Evolutionary conservation across 2,329 filamentous ascomycete species (phyloP).

Genomic region (Fusarium tupiense): DNA sequence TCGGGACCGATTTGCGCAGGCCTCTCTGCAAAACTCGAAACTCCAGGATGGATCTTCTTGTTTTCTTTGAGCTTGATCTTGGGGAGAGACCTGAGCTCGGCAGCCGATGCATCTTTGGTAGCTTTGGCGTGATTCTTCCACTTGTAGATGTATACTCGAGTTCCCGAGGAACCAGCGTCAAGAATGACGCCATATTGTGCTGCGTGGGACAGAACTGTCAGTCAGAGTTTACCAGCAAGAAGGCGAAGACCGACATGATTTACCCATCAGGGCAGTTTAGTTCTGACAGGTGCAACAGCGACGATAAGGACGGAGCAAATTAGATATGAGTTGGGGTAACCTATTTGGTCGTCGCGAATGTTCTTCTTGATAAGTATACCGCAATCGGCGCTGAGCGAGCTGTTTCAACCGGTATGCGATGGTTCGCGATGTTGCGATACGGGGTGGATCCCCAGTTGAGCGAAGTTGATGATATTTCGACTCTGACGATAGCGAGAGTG

Average conservation of each 20-base stretch:
- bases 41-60: conserved; percentile 92
- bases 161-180: conserved; percentile 97
- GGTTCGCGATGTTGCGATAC: conserved; percentile 22
- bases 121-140: conserved; percentile 84
- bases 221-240: conserved; percentile 12
- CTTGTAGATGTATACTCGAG: conserved; percentile 91
- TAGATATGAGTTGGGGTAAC: background rate
- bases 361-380: background rate
- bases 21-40: conserved; percentile 87
- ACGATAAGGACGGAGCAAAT: background rate
- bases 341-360: background rate
- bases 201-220: conserved; percentile 43
- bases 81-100: conserved; percentile 72
- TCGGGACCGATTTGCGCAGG: conserved; percentile 81
- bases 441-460: conserved; percentile 14
- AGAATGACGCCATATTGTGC: conserved; percentile 91
- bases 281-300: background rate
- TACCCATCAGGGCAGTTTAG: conserved; percentile 45
- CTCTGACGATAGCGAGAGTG: conserved; percentile 5
- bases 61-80: conserved; percentile 85
- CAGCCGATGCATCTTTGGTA: conserved; percentile 57
- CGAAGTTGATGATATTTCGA: conserved; percentile 8
- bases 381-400: background rate
- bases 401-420: conserved; percentile 9
- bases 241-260: conserved; percentile 47